These are phyloP conservation scores for Alternaria ventricosa DNA, from an alignment of 2,329 filamentous ascomycete species.

Conservation along the genomic window DNA sequence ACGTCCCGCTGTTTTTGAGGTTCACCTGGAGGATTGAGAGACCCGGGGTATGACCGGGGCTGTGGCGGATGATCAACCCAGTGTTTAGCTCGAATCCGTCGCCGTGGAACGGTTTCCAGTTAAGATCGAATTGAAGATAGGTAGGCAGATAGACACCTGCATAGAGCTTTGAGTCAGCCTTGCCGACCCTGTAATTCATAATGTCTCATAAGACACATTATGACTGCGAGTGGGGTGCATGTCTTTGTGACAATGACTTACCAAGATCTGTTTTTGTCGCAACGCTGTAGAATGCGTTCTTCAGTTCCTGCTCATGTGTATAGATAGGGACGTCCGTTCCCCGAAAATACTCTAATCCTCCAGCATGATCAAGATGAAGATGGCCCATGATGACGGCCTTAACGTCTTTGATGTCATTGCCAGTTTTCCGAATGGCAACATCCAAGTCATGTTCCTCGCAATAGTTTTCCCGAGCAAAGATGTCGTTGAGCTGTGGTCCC, in stretches of 20 bases:
- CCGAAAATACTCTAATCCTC: slow-evolving; percentile 45
- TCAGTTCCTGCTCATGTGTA: slow-evolving; percentile 48
- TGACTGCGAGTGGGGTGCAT: slow-evolving; percentile 20
- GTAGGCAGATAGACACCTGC: no score
- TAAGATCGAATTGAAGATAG: no score
- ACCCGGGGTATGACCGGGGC: slow-evolving; percentile 19
- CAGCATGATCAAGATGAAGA: slow-evolving; percentile 47
- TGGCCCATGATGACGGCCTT: slow-evolving; percentile 48
- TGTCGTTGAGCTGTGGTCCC: slow-evolving; percentile 39
- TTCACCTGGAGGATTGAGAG: slow-evolving; percentile 48
- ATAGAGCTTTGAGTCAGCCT: no score
- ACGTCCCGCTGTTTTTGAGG: slow-evolving; percentile 40
- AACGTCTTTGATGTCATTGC: slow-evolving; percentile 45
- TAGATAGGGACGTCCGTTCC: slow-evolving; percentile 46
- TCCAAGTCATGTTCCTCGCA: slow-evolving; percentile 21
- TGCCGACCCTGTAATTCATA: no score
- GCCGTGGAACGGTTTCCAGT: no score
- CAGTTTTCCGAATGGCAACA: slow-evolving; percentile 34
- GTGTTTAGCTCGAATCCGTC: not conserved
- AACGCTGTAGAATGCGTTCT: slow-evolving; percentile 44
- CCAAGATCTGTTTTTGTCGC: slow-evolving; percentile 40
- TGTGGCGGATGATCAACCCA: not conserved
- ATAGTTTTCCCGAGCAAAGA: slow-evolving; percentile 40
- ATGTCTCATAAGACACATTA: no score
- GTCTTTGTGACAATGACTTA: slow-evolving; percentile 45